These are phyloP conservation scores for Kwoniella europaea DNA, from an alignment of 768 basidiomycete genomes.

Conservation along the genomic window DNA sequence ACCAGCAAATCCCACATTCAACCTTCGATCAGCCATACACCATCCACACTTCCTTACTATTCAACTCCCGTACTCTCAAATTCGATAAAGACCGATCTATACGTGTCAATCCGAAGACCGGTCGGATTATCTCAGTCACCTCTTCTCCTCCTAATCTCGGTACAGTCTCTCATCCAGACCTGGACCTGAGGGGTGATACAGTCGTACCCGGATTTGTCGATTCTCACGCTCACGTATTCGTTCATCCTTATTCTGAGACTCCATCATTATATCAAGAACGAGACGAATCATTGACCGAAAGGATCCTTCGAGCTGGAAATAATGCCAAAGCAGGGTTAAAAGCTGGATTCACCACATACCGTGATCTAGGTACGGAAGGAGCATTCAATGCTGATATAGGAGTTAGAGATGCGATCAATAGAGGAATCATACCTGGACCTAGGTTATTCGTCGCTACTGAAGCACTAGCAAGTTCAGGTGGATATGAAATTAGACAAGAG, in stretches of 20 bases:
- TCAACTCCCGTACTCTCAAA: conserved; percentile 22
- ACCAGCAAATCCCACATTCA: neutral
- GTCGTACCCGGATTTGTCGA: conserved; percentile 30
- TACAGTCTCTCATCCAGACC: neutral
- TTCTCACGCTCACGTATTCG: conserved; percentile 28
- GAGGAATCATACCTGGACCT: conserved; percentile 32
- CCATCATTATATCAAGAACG: conserved; percentile 28
- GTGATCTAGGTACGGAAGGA: conserved; percentile 31
- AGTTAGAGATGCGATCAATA: conserved; percentile 26
- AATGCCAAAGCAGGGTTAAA: conserved; percentile 22
- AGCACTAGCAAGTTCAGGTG: conserved; percentile 24
- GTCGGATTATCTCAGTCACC: neutral
- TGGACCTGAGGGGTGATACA: conserved; percentile 24
- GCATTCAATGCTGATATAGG: conserved; percentile 27
- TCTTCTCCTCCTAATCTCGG: neutral
- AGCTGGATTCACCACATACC: conserved; percentile 37
- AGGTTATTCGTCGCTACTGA: conserved; percentile 32
- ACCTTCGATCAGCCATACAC: conserved; percentile 1
- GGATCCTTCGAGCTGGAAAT: conserved; percentile 27
- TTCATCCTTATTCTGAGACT: conserved; percentile 29
- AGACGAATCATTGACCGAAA: conserved; percentile 26
- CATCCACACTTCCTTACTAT: conserved; percentile 24
- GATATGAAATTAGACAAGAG: conserved; percentile 25
- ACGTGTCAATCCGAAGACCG: conserved; percentile 9
- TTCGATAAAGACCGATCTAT: conserved; percentile 20